A percentile compares a stretch with the other conserved stretches of the same genome.
phyloP scores from a whole-genome alignment of 2,329 filamentous ascomycete genomes.

The Dactylellina drechsleri region DNA sequence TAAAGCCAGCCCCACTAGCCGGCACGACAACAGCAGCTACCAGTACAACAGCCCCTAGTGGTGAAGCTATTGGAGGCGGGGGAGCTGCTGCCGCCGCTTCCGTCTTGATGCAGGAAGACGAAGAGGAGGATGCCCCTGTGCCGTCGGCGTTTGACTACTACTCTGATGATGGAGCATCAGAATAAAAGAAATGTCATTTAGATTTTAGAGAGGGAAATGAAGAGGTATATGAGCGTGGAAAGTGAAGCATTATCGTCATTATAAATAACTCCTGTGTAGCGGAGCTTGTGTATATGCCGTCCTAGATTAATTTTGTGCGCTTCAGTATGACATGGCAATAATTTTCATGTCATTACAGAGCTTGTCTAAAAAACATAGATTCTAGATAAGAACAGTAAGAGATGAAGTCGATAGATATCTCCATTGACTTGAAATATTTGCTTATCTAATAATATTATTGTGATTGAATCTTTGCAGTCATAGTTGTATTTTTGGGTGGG shows the following conservation, averaged over 20 bases:
- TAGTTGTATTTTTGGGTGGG: not conserved
- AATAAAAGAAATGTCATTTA: constrained; percentile 11
- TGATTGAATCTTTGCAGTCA: too few relatives aligned
- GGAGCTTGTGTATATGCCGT: constrained; percentile 48
- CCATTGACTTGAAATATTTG: too few relatives aligned
- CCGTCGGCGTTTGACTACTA: constrained; percentile 83
- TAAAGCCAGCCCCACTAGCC: constrained; percentile 68
- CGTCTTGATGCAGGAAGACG: constrained; percentile 80
- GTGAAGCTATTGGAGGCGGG: constrained; percentile 59
- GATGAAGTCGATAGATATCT: too few relatives aligned
- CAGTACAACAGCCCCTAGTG: constrained; percentile 68
- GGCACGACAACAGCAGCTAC: constrained; percentile 56
- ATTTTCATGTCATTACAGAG: too few relatives aligned
- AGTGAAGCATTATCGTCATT: constrained; percentile 17
- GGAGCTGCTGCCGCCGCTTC: constrained; percentile 76
- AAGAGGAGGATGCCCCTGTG: constrained; percentile 75
- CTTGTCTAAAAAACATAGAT: too few relatives aligned
- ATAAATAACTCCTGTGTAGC: constrained; percentile 32
- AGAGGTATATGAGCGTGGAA: constrained; percentile 15
- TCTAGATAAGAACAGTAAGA: too few relatives aligned
- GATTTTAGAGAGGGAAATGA: not conserved
- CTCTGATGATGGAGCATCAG: constrained; percentile 71
- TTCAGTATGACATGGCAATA: not conserved
- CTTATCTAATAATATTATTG: too few relatives aligned
- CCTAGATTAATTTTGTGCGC: constrained; percentile 37